Evolutionary conservation across 2,329 filamentous ascomycete genomes (phyloP).

Genomic region (Trichoderma atrobrunneum): DNA sequence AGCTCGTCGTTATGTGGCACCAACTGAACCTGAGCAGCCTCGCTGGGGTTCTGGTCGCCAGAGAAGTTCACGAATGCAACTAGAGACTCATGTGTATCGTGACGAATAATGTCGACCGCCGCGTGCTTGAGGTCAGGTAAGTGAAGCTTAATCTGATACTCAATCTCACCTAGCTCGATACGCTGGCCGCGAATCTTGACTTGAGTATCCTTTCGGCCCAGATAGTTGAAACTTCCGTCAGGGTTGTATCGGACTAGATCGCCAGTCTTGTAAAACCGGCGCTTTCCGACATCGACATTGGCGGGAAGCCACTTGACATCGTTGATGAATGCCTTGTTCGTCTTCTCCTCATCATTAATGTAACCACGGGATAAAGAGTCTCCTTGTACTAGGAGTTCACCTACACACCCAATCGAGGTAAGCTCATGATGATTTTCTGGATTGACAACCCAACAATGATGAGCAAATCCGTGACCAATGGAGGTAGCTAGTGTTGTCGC

Average conservation of each 20-base stretch:
- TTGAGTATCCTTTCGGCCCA: slow-evolving; percentile 54
- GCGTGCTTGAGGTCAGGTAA: not conserved
- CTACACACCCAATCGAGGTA: slow-evolving; percentile 24
- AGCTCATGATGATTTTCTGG: slow-evolving; percentile 23
- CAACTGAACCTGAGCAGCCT: not conserved
- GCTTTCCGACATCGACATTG: not conserved
- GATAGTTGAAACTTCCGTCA: slow-evolving; percentile 39
- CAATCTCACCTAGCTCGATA: slow-evolving; percentile 41
- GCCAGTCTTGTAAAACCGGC: slow-evolving; percentile 43
- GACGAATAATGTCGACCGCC: not conserved
- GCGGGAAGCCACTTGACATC: not conserved
- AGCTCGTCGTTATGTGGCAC: not conserved
- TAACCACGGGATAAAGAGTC: slow-evolving; percentile 24
- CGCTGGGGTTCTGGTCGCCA: too few relatives aligned
- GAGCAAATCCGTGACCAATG: not conserved
- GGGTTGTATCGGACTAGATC: slow-evolving; percentile 42
- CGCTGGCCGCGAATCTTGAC: slow-evolving; percentile 56
- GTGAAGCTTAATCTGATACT: slow-evolving; percentile 17
- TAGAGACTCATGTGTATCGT: not conserved
- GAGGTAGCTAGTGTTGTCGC: not conserved
- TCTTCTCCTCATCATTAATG: slow-evolving; percentile 23
- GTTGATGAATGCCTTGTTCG: slow-evolving; percentile 20
- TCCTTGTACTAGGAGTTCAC: slow-evolving; percentile 27
- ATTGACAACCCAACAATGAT: slow-evolving; percentile 23
- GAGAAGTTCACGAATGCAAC: slow-evolving; percentile 5